phyloP scores from a whole-genome alignment of 371 early-diverging fungal genomes.

The Lichtheimia corymbifera region DNA sequence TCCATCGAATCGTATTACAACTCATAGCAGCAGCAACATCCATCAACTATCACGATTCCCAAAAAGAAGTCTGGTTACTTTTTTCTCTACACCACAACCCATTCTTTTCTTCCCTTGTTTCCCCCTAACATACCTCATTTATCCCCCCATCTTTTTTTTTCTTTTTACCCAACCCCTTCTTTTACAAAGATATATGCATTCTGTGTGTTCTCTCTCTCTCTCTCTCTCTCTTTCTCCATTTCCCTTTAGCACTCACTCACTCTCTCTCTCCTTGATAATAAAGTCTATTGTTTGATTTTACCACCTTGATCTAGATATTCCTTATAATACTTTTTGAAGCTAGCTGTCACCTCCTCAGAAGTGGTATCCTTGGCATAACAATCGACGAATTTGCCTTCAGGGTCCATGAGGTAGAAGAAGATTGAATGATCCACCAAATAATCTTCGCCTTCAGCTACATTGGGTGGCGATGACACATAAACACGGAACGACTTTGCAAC shows the following conservation, averaged over 20 bases:
- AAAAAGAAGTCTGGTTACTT: background rate
- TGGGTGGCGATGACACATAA: constrained; percentile 88
- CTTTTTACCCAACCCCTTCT: constrained; percentile 2
- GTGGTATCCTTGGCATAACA: constrained; percentile 84
- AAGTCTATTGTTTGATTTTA: constrained; percentile 23
- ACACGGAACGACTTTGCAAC: constrained; percentile 93
- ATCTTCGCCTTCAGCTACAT: constrained; percentile 85
- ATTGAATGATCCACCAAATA: constrained; percentile 98
- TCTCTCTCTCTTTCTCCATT: constrained; percentile 9
- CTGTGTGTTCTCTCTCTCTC: background rate
- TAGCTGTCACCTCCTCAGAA: constrained; percentile 58
- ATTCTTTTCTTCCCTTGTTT: background rate
- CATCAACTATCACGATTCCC: background rate
- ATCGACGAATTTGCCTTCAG: constrained; percentile 88
- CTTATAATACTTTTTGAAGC: constrained; percentile 60
- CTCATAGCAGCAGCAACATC: background rate
- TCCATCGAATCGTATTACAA: constrained; percentile 19
- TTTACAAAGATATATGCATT: background rate
- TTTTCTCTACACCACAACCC: no score
- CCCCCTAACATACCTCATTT: background rate
- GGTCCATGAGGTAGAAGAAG: constrained; percentile 96
- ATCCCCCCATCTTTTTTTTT: constrained; percentile 2
- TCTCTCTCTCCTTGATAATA: background rate
- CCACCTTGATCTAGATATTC: constrained; percentile 52
- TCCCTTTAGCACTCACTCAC: no score